Evolutionary conservation across 2,329 filamentous ascomycete genomes (phyloP), one percentile per base, ranked within the genome.

Genomic region (Exserohilum rostratum): DNA sequence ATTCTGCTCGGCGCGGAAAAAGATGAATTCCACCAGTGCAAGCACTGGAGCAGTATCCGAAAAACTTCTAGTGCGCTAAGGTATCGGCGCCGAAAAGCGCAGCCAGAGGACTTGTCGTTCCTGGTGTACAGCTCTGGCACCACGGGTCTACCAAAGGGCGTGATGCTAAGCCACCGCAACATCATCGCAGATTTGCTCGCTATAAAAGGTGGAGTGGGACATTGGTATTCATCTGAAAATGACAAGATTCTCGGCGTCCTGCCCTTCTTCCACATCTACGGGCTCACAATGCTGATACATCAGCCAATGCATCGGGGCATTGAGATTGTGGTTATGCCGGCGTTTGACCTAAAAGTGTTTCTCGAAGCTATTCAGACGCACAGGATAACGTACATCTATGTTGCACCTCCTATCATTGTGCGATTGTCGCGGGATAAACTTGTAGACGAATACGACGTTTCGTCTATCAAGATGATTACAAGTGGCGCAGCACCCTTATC

Each of bases 261-360:
- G 3, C 92, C 93, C 0, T 95, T 96, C 73, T 96, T 91, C 77
- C 92, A 96, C 72, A 92, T 96, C 58, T 96, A 96, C 69, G 90
- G 83, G 86, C 83, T 96, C 15, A 90, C 85, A 7, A 87, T 84
- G 61, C 83, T 91, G 31, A 80, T 96, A 20, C 85, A 93, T 57
- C 82, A 87, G 67, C 78, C 85, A 18, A 76, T 91, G 11, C 86
- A 87, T 71, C 78, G 79, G n/a, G 91, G 90, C 6, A 80, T 87
- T 50, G 80, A 85, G 49, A 79, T 87, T 0, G 77, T 91, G 1
- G 85, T 93, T 7, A 87, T 95, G 83, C 77, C 87, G 0, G 87
- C 87, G 58, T 97, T 96, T 73, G 90, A 96, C 53, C 80, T 97
- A 25, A 87, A 90, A 61, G 83, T 83, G 46, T 92, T 90, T 71